Percentiles rank a stretch among this genome's conserved stretches.
Conservation (phyloP, 805 yeast genomes). For the Pichia californica region DNA sequence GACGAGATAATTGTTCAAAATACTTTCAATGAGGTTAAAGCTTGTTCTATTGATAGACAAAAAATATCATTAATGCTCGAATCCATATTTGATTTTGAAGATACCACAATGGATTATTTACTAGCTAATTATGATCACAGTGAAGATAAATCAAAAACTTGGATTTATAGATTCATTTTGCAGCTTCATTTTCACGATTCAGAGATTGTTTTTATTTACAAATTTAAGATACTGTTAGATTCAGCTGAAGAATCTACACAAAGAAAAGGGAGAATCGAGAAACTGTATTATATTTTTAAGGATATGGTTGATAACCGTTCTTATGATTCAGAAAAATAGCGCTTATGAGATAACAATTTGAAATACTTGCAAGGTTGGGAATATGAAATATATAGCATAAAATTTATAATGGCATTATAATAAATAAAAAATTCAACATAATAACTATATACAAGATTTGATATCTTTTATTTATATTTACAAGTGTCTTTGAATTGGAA, state of each 20-base stretch:
- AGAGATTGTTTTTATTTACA: conserved; percentile 13
- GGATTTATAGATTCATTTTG: conserved; percentile 13
- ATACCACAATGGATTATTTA: conserved; percentile 6
- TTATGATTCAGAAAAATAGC: background rate
- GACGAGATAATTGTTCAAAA: background rate
- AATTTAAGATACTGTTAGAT: background rate
- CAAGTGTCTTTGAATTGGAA: conserved; percentile 48
- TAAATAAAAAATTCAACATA: background rate
- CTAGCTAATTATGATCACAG: conserved; percentile 5
- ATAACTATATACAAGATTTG: background rate
- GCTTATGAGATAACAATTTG: too few species aligned
- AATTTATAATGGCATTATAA: background rate
- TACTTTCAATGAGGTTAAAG: background rate
- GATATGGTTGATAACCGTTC: background rate
- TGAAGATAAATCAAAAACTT: conserved; percentile 5
- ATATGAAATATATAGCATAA: too few species aligned
- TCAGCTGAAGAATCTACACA: background rate
- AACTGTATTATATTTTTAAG: background rate
- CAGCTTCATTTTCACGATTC: conserved; percentile 23
- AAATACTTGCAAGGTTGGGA: too few species aligned
- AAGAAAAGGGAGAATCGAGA: background rate
- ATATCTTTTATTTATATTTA: conserved; percentile 16
- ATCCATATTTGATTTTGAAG: conserved; percentile 7
- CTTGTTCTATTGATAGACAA: conserved; percentile 16
- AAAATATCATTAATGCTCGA: conserved; percentile 12